Percentiles rank a stretch among this genome's conserved stretches.
Conservation (phyloP, 139 green algal genomes). For the Eudorina sp. region DNA sequence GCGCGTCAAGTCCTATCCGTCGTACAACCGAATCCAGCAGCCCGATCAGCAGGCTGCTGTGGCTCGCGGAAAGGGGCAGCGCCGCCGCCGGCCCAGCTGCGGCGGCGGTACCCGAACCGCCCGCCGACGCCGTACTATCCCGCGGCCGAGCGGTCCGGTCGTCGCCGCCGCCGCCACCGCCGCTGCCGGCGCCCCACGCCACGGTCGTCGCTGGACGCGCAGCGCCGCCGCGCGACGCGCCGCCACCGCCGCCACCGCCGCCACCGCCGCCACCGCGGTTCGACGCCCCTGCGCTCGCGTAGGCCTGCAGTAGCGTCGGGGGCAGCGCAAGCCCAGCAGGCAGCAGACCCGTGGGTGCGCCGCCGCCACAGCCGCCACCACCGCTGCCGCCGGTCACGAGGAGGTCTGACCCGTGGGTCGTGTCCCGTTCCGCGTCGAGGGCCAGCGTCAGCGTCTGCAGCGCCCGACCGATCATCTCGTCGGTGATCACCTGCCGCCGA, state of each 20-base stretch:
- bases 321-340: too few relatives aligned
- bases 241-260: background rate
- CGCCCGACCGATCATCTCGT: background rate
- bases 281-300: background rate
- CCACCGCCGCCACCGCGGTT: background rate
- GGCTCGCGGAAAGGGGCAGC: background rate
- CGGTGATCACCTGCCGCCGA: background rate
- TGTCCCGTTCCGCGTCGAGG: background rate
- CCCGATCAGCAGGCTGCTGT: background rate
- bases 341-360: background rate
- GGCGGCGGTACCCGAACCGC: too few relatives aligned
- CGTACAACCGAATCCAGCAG: constrained; percentile 22
- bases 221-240: background rate
- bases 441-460: constrained; percentile 4
- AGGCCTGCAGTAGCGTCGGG: background rate
- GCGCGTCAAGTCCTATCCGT: background rate
- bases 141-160: too few relatives aligned
- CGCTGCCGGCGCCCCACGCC: background rate
- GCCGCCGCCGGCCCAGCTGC: too few relatives aligned
- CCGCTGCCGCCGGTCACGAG: background rate
- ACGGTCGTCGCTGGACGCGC: background rate
- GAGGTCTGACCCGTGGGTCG: background rate
- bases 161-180: background rate
- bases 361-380: background rate
- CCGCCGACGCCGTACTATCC: too few relatives aligned